Percentiles rank a stretch among this genome's conserved stretches.
phyloP scores from a whole-genome alignment of 257 asterid genomes.

The Scutellaria minor region DNA sequence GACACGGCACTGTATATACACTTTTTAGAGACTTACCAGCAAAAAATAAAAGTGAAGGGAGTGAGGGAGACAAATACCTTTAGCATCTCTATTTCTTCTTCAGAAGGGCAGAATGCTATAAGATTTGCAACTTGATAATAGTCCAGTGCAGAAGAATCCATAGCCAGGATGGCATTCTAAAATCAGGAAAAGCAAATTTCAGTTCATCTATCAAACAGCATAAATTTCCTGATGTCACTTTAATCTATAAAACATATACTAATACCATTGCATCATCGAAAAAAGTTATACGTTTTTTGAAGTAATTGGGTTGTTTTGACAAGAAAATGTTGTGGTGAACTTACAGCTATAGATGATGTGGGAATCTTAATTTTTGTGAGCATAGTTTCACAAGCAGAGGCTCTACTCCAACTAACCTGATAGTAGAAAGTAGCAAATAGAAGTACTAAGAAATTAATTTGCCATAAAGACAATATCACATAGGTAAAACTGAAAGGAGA shows the following conservation, averaged over 20 bases:
- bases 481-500: conserved; percentile 8
- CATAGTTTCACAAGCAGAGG: conserved; percentile 93
- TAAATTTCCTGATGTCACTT: not conserved
- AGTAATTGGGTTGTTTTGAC: not conserved
- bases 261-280: conserved; percentile 22
- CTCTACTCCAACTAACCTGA: conserved; percentile 82
- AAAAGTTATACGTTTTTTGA: not conserved
- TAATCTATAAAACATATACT: conserved; percentile 2
- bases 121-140: conserved; percentile 97
- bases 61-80: conserved; percentile 52
- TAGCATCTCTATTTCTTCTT: conserved; percentile 91
- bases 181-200: conserved; percentile 10
- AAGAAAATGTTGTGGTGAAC: conserved; percentile 39
- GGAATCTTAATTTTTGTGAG: conserved; percentile 91
- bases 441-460: not conserved
- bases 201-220: not conserved
- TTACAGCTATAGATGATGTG: conserved; percentile 86
- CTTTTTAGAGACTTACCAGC: not conserved
- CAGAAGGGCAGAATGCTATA: conserved; percentile 83
- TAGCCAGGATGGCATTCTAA: conserved; percentile 83
- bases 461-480: conserved; percentile 6
- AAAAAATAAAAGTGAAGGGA: not conserved
- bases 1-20: too few relatives aligned
- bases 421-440: too few relatives aligned
- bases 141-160: conserved; percentile 88